These are phyloP conservation scores for Xylaria intraflava DNA, from an alignment of 495 filamentous ascomycete species.

Conservation along the genomic window DNA sequence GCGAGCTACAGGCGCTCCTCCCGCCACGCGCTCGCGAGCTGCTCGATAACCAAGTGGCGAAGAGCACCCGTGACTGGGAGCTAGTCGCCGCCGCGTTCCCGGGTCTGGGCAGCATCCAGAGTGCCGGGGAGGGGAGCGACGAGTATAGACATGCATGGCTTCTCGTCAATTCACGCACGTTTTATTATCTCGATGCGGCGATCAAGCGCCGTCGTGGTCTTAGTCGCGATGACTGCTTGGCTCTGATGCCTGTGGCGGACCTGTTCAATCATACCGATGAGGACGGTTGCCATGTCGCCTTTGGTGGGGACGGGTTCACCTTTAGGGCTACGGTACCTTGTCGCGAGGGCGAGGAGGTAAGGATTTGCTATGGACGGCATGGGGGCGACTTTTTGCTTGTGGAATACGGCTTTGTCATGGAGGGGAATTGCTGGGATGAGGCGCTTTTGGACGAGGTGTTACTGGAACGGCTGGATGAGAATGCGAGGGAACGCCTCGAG, in stretches of 20 bases:
- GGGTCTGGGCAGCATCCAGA: constrained; percentile 27
- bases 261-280: constrained; percentile 74
- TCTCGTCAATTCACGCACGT: constrained; percentile 75
- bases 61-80: constrained; percentile 57
- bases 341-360: constrained; percentile 63
- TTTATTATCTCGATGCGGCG: constrained; percentile 58
- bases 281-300: constrained; percentile 55
- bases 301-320: constrained; percentile 52
- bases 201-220: constrained; percentile 37
- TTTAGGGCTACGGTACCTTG: constrained; percentile 53
- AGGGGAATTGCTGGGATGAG: constrained; percentile 60
- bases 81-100: constrained; percentile 48
- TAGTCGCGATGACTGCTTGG: constrained; percentile 64
- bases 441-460: constrained; percentile 63
- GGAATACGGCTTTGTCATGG: constrained; percentile 78
- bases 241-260: constrained; percentile 77
- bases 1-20: constrained; percentile 39
- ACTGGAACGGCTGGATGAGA: constrained; percentile 42
- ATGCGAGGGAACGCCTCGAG: constrained; percentile 46
- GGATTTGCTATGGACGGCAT: constrained; percentile 74
- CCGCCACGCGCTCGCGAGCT: constrained; percentile 42
- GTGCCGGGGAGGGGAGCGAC: background rate
- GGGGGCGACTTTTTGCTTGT: constrained; percentile 73
- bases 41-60: constrained; percentile 53
- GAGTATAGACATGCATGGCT: constrained; percentile 68